Evolutionary conservation across 2,329 filamentous ascomycete genomes (phyloP), one percentile per base, ranked within the genome.

Genomic region (Lasiodiplodia gonubiensis): DNA sequence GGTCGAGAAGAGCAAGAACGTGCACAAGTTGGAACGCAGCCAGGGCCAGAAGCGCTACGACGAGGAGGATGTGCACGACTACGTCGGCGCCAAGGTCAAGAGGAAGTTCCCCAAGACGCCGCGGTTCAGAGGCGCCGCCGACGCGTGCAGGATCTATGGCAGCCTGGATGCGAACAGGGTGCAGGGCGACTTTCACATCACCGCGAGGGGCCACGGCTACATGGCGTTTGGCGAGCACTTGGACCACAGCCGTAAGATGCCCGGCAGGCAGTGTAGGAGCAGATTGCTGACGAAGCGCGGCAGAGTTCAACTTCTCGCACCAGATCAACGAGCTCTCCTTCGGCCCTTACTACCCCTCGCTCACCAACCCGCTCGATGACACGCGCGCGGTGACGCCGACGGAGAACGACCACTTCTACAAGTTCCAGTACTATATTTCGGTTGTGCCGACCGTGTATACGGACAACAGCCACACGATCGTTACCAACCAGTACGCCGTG

Each of bases 121-220:
- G 1, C 85, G 82, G 68, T 75, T 95, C 66, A 80, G 81, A 64
- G 80, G 84, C 30, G 74, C 81, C 21, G 80, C 85, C 18, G 92
- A 97, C 78, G 91, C 91, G 70, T 99, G 95, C 79, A 88, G 95
- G 57, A 89, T 99, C 70, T 99, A 88, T 78, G 95, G 95, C 39
- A 96, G 89, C 74, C 79, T 99, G 78, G 91, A 97, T 72, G 86
- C 96, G 72, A 99, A 99, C 80, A 97, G 96, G 82, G 95, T 99
- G 53, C 94, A 97, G 80, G 95, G 94, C 4, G 94, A 99, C 79
- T 98, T 99, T 77, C 95, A 99, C 78, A 95, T 99, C 75, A 99
- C 95, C 1, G 95, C 95, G 3, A 84, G 93, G 69, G 95, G 95
- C 0, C 94, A 98, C 79, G 95, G 95, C n/a, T 99, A 99, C 80